These are phyloP conservation scores for Pleurotus sapidus DNA, from an alignment of 768 basidiomycete genomes.

Conservation along the genomic window DNA sequence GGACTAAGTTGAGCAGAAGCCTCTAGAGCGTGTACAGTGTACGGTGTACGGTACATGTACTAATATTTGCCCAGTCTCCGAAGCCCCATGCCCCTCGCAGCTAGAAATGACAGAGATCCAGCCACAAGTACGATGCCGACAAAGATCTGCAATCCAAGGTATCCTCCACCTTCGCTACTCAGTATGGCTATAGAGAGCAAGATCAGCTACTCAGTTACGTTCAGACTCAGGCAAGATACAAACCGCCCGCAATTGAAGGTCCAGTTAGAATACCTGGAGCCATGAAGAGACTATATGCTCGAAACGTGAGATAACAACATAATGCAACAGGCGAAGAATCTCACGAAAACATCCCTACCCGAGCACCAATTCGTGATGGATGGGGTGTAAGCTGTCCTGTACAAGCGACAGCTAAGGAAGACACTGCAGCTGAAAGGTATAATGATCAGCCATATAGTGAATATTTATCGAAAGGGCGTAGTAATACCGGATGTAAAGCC, in stretches of 20 bases:
- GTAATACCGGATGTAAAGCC: conserved; percentile 2
- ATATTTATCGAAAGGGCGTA: too few relatives aligned
- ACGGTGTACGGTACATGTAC: too few relatives aligned
- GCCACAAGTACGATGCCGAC: background rate
- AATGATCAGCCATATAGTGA: too few relatives aligned
- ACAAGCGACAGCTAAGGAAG: background rate
- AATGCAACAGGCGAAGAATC: background rate
- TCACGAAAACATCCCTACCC: background rate
- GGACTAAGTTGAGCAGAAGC: too few relatives aligned
- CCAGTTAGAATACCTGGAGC: background rate
- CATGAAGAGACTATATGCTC: background rate
- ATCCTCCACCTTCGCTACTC: background rate
- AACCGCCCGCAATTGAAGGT: background rate
- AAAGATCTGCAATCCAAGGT: background rate
- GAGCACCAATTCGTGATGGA: background rate
- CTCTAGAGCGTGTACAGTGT: too few relatives aligned
- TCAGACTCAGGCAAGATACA: background rate
- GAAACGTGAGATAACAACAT: background rate
- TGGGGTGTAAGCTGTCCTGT: background rate
- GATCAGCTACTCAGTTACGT: too few relatives aligned
- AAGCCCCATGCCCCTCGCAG: background rate
- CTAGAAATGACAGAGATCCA: background rate
- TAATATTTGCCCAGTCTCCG: background rate
- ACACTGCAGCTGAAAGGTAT: background rate
- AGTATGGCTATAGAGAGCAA: background rate